Percentiles rank a stretch among this genome's conserved stretches.
phyloP scores from a whole-genome alignment of 345 rosid species.

The Eucalyptus tenuipes region DNA sequence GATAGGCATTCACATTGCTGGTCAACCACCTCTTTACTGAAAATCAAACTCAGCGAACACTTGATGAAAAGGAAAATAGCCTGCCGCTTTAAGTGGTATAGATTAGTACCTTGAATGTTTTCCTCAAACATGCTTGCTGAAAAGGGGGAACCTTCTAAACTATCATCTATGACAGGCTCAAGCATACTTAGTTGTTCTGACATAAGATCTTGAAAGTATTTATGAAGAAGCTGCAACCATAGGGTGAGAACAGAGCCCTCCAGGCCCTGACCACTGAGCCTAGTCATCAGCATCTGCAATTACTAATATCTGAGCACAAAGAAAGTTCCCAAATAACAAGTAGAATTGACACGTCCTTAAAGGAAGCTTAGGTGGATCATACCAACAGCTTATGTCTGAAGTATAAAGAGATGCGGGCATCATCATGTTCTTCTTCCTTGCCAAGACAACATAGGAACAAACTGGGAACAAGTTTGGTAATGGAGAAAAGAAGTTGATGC shows the following conservation, averaged over 20 bases:
- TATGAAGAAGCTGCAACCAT: conserved; percentile 70
- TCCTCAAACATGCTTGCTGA: conserved; percentile 20
- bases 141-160: conserved; percentile 82
- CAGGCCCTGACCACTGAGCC: conserved; percentile 44
- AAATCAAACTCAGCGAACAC: conserved; percentile 50
- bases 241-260: conserved; percentile 22
- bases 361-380: not conserved
- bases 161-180: conserved; percentile 15
- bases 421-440: conserved; percentile 15
- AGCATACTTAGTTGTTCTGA: conserved; percentile 13
- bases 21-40: conserved; percentile 15
- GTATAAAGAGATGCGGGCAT: conserved; percentile 29
- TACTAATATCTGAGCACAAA: not conserved
- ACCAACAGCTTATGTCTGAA: conserved; percentile 83
- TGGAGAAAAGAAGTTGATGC: conserved; percentile 18
- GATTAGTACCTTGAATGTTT: conserved; percentile 6
- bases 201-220: conserved; percentile 44
- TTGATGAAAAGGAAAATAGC: conserved; percentile 57
- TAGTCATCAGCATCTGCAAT: conserved; percentile 70
- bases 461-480: conserved; percentile 37
- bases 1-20: conserved; percentile 14
- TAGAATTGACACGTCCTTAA: not conserved
- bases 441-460: conserved; percentile 52
- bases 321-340: not conserved
- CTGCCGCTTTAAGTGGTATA: conserved; percentile 51